A percentile compares a stretch with the other conserved stretches of the same genome.
phyloP scores from a whole-genome alignment of 2,329 filamentous ascomycete genomes.

The Colletotrichum trifolii region DNA sequence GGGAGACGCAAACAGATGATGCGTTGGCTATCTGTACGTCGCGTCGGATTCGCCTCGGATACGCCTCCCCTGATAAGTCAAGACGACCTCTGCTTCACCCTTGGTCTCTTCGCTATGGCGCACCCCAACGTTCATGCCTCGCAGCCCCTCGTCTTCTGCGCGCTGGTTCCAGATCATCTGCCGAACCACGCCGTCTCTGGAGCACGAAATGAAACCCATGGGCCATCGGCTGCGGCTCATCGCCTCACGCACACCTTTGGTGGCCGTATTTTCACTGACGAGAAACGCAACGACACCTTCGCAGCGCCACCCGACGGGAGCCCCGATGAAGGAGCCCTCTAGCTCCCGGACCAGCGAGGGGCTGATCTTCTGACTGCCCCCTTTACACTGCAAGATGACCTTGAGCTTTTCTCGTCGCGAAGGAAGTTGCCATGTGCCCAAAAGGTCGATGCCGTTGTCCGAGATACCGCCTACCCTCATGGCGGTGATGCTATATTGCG shows the following conservation, averaged over 20 bases:
- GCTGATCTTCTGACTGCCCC: constrained; percentile 59
- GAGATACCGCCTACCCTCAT: constrained; percentile 72
- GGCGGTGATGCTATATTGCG: constrained; percentile 72
- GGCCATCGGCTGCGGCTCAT: constrained; percentile 75
- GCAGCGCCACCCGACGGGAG: constrained; percentile 78
- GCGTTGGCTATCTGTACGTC: too few relatives aligned
- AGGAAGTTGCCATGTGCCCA: constrained; percentile 76
- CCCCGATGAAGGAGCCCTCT: constrained; percentile 80
- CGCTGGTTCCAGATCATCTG: constrained; percentile 80
- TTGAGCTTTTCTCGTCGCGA: constrained; percentile 52
- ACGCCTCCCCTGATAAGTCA: constrained; percentile 62
- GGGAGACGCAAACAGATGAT: too few relatives aligned
- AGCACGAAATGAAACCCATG: constrained; percentile 76
- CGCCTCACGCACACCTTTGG: constrained; percentile 81
- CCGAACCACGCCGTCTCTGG: constrained; percentile 64
- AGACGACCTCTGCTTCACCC: constrained; percentile 54
- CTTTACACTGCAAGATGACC: constrained; percentile 77
- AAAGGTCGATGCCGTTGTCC: constrained; percentile 79
- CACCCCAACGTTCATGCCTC: constrained; percentile 65
- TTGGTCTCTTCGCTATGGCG: constrained; percentile 49
- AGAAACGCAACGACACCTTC: constrained; percentile 76
- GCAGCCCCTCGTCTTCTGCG: constrained; percentile 71
- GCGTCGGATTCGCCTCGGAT: background rate
- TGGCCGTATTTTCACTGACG: constrained; percentile 75
- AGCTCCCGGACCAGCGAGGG: constrained; percentile 78